Evolutionary conservation across 139 green algal genomes (phyloP), one percentile per base, ranked within the genome.

Genomic region (Chlorella vulgaris): DNA sequence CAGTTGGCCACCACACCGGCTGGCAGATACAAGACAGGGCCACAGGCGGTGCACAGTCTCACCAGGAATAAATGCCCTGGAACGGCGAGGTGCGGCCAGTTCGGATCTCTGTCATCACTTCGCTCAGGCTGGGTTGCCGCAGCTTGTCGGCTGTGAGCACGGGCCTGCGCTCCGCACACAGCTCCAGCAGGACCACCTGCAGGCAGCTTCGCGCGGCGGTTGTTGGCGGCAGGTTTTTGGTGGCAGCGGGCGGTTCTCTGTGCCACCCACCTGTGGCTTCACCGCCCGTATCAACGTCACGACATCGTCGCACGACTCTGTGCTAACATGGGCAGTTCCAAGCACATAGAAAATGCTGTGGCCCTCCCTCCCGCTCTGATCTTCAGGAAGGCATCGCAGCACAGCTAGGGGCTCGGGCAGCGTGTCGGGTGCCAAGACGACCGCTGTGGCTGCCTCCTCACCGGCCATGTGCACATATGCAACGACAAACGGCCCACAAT

Each of bases 51-150:
- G 26, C 61, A 68, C 7, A 43, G 62, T n/a, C 80, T 26, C 73
- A 79, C 73, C 83, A 93, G 24, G 78, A 80, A 67, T 93, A 93
- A 24, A 90, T 60, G 33, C 68, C 88, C 42, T 91, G 84, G 53
- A 93, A 91, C 22, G 85, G 63, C 0, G 87, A 82, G 29, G 65
- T 60, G 18, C 83, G 36, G 15, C 87, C 87, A 24, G 31, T 29
- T 0, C 66, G 60, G 7, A 78, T 69, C 40, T 85, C 69, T 0
- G n/a, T 38, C 29, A 86, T 7, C 53, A 67, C 55, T 70, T 86
- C 50, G 2, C 33, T 21, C 47, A 90, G 68, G 28, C 36, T 35
- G 24, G 69, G 70, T 65, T 86, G 55, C 70, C 58, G 51, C 18
- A 87, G 22, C 31, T 86, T 86, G 38, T 84, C 65, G 7, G 78